Conservation (phyloP, 192 early-diverging fungal species). For the Umbelopsis sp. region DNA sequence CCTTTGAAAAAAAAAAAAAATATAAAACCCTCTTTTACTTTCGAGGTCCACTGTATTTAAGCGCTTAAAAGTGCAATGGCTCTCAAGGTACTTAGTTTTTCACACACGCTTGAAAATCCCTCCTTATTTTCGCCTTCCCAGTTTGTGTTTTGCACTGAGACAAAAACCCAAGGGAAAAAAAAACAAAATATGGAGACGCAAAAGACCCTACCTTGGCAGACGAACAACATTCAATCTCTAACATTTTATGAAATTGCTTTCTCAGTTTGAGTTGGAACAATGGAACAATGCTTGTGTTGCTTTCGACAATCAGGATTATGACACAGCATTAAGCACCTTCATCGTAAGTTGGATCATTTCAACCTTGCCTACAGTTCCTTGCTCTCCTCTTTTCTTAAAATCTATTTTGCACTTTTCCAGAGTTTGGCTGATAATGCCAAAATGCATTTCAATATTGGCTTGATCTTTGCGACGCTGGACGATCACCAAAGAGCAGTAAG, state of each 20-base stretch:
- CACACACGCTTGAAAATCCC: background rate
- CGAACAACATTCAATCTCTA: background rate
- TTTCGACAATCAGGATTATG: conserved; percentile 70
- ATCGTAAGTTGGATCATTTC: conserved; percentile 42
- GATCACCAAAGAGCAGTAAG: conserved; percentile 79
- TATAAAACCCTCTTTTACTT: background rate
- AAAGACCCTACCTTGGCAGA: background rate
- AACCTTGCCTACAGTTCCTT: background rate
- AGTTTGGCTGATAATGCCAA: conserved; percentile 84
- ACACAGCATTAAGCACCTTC: conserved; percentile 64
- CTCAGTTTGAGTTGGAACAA: conserved; percentile 72
- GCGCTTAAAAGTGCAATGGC: conserved; percentile 17
- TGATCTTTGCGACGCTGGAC: conserved; percentile 68
- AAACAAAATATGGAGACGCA: background rate
- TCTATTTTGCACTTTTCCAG: conserved; percentile 26
- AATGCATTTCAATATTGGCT: conserved; percentile 93
- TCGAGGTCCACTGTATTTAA: background rate
- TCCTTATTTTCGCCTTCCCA: background rate
- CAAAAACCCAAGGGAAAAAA: background rate
- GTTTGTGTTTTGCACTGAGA: background rate
- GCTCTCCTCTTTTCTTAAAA: background rate
- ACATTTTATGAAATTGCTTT: conserved; percentile 14
- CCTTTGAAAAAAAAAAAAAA: background rate
- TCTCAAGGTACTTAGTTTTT: conserved; percentile 1
- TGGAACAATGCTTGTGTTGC: conserved; percentile 74